Base-by-base conservation (phyloP, 2,329 filamentous ascomycete genomes). In the Knufia petricola region DNA sequence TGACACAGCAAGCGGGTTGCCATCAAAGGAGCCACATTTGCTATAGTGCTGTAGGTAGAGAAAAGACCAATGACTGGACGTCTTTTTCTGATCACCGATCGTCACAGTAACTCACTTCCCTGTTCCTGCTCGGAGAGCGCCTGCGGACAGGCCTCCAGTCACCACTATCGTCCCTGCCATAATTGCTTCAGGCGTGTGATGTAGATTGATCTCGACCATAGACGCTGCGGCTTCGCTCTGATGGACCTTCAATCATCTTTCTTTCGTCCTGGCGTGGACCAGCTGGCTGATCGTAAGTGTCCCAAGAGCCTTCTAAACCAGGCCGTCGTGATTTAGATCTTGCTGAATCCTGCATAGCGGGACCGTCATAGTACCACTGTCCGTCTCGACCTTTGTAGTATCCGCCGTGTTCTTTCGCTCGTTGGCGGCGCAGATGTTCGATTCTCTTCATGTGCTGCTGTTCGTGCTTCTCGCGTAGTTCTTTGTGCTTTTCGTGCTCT, bases 401-500 rank as follows among this genome's bases (percentile, higher is more conserved):
- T 6, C 55, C 56, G 8, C 50, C 52, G 15, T 41, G 39, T 47
- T 58, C 51, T 49, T 40, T 47, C 30, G 56, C 58, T 24, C 46
- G 42, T 24, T 19, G 13, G 13, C 55, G 53, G 7, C 52, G 49
- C 21, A 52, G 50, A 28, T 50, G 46, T 28, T 58, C 56, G 28
- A 60, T 15, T 20, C 58, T 51, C 40, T 53, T 55, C 32, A 52
- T 54, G 39, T 60, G 58, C 21, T 56, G 55, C 40, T 56, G 52
- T 60, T 71, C 67, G 47, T 70, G 67, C 56, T 74, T 66, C 31
- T 67, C 58, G 54, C 76, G 70, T 50, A 82, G 72, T 52, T 79
- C 71, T 48, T 71, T 69, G 50, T 73, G 73, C 58, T 74, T 72
- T 55, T 74, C 73, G 53, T 77, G 72, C 62, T 82, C 75, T 63